These are phyloP conservation scores for Venturia asperata DNA, from an alignment of 2,329 filamentous ascomycete species.

Conservation along the genomic window DNA sequence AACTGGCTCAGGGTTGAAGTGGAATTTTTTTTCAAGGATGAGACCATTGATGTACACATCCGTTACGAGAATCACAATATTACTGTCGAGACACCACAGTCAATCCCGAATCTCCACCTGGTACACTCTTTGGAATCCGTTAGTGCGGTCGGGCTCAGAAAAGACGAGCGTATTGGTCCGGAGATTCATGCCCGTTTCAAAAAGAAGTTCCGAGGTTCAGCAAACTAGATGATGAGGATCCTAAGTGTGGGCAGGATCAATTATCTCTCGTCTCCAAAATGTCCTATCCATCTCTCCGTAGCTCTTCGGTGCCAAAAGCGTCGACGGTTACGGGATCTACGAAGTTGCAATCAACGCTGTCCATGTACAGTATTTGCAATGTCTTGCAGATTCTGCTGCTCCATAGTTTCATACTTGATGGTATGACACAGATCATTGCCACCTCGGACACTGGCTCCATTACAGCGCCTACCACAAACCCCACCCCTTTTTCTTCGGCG, in stretches of 20 bases:
- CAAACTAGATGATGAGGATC: not conserved
- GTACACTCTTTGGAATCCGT: not conserved
- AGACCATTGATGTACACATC: slow-evolving; percentile 78
- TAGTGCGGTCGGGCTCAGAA: slow-evolving; percentile 21
- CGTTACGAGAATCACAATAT: slow-evolving; percentile 65
- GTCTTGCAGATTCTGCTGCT: slow-evolving; percentile 23
- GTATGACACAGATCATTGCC: no score
- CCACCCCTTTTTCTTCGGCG: slow-evolving; percentile 30
- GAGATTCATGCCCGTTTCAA: slow-evolving; percentile 54
- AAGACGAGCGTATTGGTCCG: slow-evolving; percentile 64
- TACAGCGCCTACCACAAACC: slow-evolving; percentile 22
- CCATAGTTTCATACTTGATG: slow-evolving; percentile 24
- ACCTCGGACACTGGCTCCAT: no score
- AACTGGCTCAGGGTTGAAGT: no score
- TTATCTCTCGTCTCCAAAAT: not conserved
- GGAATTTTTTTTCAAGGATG: slow-evolving; percentile 43
- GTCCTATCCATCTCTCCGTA: slow-evolving; percentile 16
- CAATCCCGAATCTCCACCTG: slow-evolving; percentile 22
- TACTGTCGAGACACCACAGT: slow-evolving; percentile 57
- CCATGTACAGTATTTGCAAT: not conserved
- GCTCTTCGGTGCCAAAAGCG: slow-evolving; percentile 20
- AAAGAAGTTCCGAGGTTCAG: no score
- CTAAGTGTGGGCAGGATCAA: slow-evolving; percentile 5
- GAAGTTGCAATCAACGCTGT: slow-evolving; percentile 13
- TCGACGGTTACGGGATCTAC: slow-evolving; percentile 24